Conservation (phyloP, 1,139 yeast genomes). For the Taphrina pruni region DNA sequence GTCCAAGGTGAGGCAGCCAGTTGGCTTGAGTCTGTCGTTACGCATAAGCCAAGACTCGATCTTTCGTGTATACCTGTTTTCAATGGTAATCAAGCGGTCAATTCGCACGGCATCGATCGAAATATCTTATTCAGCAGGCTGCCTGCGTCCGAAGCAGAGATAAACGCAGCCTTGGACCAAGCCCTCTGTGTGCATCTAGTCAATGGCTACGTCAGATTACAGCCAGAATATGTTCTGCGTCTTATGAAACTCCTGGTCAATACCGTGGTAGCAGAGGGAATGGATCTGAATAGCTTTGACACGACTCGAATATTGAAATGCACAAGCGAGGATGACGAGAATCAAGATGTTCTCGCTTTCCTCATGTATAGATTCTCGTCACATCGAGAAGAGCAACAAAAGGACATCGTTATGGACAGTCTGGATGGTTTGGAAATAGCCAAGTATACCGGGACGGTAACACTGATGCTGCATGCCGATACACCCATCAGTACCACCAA, state of each 20-base stretch:
- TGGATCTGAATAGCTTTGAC: slow-evolving; percentile 1
- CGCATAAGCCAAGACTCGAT: slow-evolving; percentile 10
- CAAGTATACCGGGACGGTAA: slow-evolving; percentile 13
- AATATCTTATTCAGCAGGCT: slow-evolving; percentile 3
- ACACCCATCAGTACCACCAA: slow-evolving; percentile 5
- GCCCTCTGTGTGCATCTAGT: slow-evolving; percentile 9
- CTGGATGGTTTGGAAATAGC: slow-evolving; percentile 15
- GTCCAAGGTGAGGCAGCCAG: slow-evolving; percentile 36
- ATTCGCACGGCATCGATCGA: slow-evolving; percentile 8
- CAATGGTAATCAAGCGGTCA: not conserved
- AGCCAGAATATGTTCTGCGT: slow-evolving; percentile 21
- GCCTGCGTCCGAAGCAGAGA: slow-evolving; percentile 29
- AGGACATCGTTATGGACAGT: no score
- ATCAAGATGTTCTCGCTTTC: slow-evolving; percentile 7
- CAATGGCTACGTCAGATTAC: slow-evolving; percentile 14
- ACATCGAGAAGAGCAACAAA: not conserved
- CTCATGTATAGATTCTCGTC: slow-evolving; percentile 12
- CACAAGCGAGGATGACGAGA: slow-evolving; percentile 16
- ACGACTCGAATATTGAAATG: not conserved
- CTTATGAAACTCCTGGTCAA: slow-evolving; percentile 15
- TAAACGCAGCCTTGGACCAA: slow-evolving; percentile 3
- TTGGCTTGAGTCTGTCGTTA: slow-evolving; percentile 22
- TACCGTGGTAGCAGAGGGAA: slow-evolving; percentile 13
- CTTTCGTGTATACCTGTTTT: slow-evolving; percentile 6
- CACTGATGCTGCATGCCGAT: slow-evolving; percentile 17